Percentiles rank a stretch among this genome's conserved stretches.
Conservation (phyloP, 495 filamentous ascomycete genomes). For the Venustampulla echinocandica region DNA sequence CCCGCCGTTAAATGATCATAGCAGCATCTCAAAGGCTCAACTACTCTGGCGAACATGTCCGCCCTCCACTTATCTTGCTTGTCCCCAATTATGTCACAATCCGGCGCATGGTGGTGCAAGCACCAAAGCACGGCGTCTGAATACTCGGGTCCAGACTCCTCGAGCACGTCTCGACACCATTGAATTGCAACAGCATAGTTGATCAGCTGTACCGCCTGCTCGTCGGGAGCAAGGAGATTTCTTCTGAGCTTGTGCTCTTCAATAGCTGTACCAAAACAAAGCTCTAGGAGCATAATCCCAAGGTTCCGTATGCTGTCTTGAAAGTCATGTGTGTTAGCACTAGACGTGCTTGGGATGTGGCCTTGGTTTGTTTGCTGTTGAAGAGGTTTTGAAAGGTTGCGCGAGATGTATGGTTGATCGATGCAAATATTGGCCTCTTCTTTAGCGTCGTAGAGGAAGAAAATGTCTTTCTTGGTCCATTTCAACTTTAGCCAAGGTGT, state of each 20-base stretch:
- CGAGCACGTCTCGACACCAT: conserved; percentile 19
- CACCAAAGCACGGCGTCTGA: conserved; percentile 26
- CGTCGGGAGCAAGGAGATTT: conserved; percentile 8
- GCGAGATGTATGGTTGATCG: conserved; percentile 25
- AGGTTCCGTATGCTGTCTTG: conserved; percentile 21
- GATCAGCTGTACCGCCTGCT: conserved; percentile 5
- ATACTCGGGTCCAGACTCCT: conserved; percentile 25
- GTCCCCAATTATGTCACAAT: neutral
- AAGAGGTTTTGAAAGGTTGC: conserved; percentile 10
- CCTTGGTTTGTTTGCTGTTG: neutral
- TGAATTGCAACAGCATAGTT: conserved; percentile 21
- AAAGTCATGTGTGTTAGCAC: neutral
- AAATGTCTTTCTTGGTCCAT: conserved; percentile 19
- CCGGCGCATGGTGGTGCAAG: conserved; percentile 9
- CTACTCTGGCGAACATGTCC: conserved; percentile 14
- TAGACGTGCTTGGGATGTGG: neutral
- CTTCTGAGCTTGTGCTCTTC: conserved; percentile 19
- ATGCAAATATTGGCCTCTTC: conserved; percentile 2
- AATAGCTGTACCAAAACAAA: conserved; percentile 26
- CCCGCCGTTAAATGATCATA: conserved; percentile 6
- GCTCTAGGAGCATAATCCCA: conserved; percentile 28
- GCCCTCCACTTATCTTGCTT: conserved; percentile 17
- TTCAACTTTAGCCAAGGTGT: conserved; percentile 21
- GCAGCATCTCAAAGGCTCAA: conserved; percentile 18
- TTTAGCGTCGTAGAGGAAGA: conserved; percentile 14